These are phyloP conservation scores for Lactifluus subvellereus DNA, from an alignment of 768 basidiomycete genomes.

Conservation along the genomic window DNA sequence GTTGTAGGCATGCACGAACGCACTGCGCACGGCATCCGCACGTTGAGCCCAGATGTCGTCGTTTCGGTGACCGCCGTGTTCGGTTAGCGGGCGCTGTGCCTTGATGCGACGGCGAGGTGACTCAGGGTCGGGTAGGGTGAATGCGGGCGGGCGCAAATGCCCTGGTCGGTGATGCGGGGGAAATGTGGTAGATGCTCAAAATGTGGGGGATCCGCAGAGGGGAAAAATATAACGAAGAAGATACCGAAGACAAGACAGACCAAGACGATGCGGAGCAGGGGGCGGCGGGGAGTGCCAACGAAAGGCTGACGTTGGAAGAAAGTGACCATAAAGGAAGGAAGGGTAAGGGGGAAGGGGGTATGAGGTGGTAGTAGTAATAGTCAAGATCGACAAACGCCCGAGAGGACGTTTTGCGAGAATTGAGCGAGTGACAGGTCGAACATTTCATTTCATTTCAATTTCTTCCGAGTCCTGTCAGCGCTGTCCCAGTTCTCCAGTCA, in stretches of 20 bases:
- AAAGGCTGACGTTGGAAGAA: background rate
- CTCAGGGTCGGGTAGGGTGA: background rate
- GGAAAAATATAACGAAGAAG: slow-evolving; percentile 5
- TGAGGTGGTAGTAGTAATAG: background rate
- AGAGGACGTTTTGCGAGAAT: background rate
- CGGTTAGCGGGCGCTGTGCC: background rate
- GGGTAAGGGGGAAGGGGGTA: background rate
- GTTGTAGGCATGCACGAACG: slow-evolving; percentile 61
- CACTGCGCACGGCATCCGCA: slow-evolving; percentile 52
- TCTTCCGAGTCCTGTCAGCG: too few species aligned
- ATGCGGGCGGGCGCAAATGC: background rate
- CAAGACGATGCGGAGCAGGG: background rate
- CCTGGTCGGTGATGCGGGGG: background rate
- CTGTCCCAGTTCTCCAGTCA: too few species aligned
- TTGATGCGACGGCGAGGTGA: slow-evolving; percentile 6
- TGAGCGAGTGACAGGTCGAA: background rate
- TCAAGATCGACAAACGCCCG: background rate
- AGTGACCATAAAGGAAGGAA: background rate
- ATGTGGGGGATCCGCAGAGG: background rate
- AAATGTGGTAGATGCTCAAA: background rate
- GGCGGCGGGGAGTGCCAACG: background rate
- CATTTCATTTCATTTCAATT: background rate
- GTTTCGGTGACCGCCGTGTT: background rate
- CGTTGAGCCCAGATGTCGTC: slow-evolving; percentile 42
- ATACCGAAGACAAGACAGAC: background rate